Evolutionary conservation across 345 rosid species (phyloP).

Genomic region (Durio zibethinus): DNA sequence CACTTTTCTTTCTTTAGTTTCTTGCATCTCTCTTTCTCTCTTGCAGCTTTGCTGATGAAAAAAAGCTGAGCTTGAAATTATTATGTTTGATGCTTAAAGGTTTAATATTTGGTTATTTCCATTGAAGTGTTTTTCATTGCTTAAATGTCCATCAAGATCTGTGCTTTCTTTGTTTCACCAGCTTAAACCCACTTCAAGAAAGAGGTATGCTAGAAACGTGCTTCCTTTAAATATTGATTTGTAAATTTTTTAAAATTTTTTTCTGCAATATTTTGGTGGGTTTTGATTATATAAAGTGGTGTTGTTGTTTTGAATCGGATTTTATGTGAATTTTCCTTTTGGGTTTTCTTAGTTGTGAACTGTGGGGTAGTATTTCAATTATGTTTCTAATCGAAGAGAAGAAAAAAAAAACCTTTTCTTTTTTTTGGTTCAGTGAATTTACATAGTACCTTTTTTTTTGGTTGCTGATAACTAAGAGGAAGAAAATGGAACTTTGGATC

Average conservation of each 20-base stretch:
- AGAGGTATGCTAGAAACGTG: constrained; percentile 12
- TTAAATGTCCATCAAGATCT: constrained; percentile 8
- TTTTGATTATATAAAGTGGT: background rate
- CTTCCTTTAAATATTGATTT: constrained; percentile 2
- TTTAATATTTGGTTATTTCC: background rate
- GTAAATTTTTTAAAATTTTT: background rate
- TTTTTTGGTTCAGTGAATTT: background rate
- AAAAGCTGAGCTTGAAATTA: background rate
- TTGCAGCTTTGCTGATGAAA: background rate
- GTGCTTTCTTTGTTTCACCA: constrained; percentile 6
- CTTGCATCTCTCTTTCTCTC: constrained; percentile 2
- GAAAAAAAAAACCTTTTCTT: background rate
- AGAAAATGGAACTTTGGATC: constrained; percentile 7
- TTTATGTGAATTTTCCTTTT: background rate
- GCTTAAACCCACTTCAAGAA: background rate
- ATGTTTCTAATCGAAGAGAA: background rate
- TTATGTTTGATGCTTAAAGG: constrained; percentile 11
- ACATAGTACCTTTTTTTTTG: background rate
- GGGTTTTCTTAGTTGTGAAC: background rate
- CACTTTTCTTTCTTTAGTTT: background rate
- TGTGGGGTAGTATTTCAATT: background rate
- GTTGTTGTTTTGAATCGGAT: constrained; percentile 8
- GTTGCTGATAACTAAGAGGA: background rate
- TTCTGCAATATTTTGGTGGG: background rate
- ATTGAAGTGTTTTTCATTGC: background rate